Evolutionary conservation across 164 flowering plant genomes (phyloP).

Genomic region (Kingdonia uniflora): DNA sequence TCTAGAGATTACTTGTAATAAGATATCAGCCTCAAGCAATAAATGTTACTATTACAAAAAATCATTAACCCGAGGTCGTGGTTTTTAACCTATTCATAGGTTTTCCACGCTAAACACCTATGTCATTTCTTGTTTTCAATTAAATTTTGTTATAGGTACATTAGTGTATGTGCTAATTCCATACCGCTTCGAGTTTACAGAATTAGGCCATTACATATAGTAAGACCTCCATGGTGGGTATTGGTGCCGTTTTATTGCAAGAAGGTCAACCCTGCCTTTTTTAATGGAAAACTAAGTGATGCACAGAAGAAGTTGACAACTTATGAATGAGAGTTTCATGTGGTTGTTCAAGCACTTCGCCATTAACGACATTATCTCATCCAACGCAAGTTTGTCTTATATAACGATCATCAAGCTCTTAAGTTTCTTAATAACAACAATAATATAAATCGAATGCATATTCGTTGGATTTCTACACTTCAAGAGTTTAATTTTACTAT

Average conservation of each 20-base stretch:
- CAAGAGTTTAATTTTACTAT: not conserved
- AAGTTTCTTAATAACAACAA: not conserved
- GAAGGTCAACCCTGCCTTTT: not conserved
- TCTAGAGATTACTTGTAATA: too few species aligned
- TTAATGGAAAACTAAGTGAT: not conserved
- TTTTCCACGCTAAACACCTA: too few species aligned
- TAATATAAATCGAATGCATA: not conserved
- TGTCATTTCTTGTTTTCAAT: too few species aligned
- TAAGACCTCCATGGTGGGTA: not conserved
- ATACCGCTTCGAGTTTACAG: too few species aligned
- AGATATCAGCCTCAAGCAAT: too few species aligned
- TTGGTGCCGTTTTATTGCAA: conserved; percentile 1
- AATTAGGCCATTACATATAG: too few species aligned
- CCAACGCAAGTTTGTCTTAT: not conserved
- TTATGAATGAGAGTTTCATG: not conserved
- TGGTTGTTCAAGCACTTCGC: not conserved
- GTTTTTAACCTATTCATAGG: too few species aligned
- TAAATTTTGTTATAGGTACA: too few species aligned
- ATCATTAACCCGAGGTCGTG: too few species aligned
- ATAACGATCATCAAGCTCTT: not conserved
- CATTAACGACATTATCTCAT: not conserved
- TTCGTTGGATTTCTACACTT: not conserved
- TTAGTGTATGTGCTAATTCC: too few species aligned
- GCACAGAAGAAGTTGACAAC: not conserved
- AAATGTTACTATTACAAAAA: too few species aligned